phyloP scores from a whole-genome alignment of 2,329 filamentous ascomycete genomes.

The Macrophomina tecta region DNA sequence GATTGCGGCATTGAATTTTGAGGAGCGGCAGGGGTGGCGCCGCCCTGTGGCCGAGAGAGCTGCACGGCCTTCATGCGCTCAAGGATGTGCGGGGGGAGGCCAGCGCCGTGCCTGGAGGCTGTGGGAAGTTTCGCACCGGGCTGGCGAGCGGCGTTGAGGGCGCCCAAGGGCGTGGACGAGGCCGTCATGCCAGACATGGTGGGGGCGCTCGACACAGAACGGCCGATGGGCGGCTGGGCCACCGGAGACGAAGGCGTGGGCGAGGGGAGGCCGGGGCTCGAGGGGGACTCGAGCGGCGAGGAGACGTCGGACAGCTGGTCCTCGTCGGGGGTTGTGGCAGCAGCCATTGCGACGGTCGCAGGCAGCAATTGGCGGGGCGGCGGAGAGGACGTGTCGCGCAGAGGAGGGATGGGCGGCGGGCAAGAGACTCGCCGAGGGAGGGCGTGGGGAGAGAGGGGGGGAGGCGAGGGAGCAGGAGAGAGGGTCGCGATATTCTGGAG shows the following conservation, averaged over 20 bases:
- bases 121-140: slow-evolving; percentile 52
- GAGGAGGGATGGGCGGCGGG: slow-evolving; percentile 9
- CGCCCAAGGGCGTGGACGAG: slow-evolving; percentile 83
- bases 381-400: not conserved
- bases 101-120: slow-evolving; percentile 55
- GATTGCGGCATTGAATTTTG: slow-evolving; percentile 29
- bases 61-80: slow-evolving; percentile 75
- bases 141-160: slow-evolving; percentile 71
- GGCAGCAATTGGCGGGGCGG: slow-evolving; percentile 21
- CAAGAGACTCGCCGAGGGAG: slow-evolving; percentile 13
- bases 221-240: slow-evolving; percentile 53
- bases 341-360: slow-evolving; percentile 16
- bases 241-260: slow-evolving; percentile 31
- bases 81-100: slow-evolving; percentile 66
- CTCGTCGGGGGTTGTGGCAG: slow-evolving; percentile 23
- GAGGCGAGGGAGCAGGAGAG: not conserved
- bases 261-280: slow-evolving; percentile 34
- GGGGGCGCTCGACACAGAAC: slow-evolving; percentile 65
- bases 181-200: slow-evolving; percentile 68
- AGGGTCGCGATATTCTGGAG: not conserved
- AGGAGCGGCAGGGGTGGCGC: slow-evolving; percentile 25
- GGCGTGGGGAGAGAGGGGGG: slow-evolving; percentile 4
- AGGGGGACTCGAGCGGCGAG: slow-evolving; percentile 38
- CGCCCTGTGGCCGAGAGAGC: slow-evolving; percentile 58
- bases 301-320: slow-evolving; percentile 33